Evolutionary conservation across 2,329 filamentous ascomycete genomes (phyloP).

Genomic region (Purpureocillium lavendulum): DNA sequence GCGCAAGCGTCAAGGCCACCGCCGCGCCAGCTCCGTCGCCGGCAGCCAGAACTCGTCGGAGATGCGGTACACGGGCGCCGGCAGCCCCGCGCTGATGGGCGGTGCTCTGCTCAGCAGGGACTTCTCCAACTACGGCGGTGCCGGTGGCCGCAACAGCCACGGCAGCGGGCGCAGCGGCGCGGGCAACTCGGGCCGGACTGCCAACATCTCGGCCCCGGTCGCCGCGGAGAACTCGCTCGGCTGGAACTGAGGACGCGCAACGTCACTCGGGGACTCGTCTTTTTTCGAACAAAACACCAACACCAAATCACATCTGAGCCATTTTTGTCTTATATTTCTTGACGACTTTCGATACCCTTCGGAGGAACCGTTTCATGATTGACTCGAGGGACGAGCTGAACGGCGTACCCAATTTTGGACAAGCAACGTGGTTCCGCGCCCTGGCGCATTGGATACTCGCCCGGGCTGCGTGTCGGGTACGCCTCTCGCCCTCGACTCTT

Average conservation of each 20-base stretch:
- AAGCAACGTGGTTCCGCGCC: not conserved
- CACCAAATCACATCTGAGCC: conserved; percentile 11
- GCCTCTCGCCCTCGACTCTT: not conserved
- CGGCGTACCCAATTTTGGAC: not conserved
- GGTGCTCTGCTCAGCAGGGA: conserved; percentile 54
- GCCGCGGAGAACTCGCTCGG: conserved; percentile 92
- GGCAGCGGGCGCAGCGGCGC: conserved; percentile 54
- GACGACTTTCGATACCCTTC: conserved; percentile 23
- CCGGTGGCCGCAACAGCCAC: conserved; percentile 46
- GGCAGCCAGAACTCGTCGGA: conserved; percentile 37
- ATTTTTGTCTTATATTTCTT: conserved; percentile 13
- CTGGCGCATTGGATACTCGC: too few relatives aligned
- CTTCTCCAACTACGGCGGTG: conserved; percentile 44
- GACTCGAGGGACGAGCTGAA: too few relatives aligned
- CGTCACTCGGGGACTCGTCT: not conserved
- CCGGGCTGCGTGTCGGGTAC: too few relatives aligned
- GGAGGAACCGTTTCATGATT: conserved; percentile 12
- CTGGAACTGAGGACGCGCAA: conserved; percentile 61
- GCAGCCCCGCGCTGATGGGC: conserved; percentile 60
- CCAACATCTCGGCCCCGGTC: conserved; percentile 78
- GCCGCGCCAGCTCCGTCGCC: conserved; percentile 66
- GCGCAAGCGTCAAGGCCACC: conserved; percentile 71
- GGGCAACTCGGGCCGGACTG: conserved; percentile 46
- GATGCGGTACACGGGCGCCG: conserved; percentile 40
- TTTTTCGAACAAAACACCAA: not conserved